Percentiles rank a stretch among this genome's conserved stretches.
Evolutionary conservation across 805 yeast species (phyloP).

Genomic region (Zygosaccharomyces rouxii): DNA sequence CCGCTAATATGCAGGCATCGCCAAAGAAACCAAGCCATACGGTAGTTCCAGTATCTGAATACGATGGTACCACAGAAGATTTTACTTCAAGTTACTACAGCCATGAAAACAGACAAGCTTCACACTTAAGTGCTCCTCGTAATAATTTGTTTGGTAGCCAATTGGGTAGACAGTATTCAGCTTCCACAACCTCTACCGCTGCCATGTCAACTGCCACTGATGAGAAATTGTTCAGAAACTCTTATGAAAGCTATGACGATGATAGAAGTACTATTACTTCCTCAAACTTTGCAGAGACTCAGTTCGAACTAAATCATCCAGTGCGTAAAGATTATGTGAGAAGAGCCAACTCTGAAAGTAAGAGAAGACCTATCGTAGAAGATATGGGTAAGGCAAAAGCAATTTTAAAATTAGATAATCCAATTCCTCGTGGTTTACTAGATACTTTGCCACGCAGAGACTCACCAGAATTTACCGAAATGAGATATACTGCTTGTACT

Average conservation of each 20-base stretch:
- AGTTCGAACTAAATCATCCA: conserved; percentile 36
- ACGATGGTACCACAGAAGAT: conserved; percentile 36
- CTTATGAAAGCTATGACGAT: conserved; percentile 49
- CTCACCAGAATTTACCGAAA: conserved; percentile 87
- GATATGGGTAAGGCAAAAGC: conserved; percentile 55
- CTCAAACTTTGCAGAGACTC: conserved; percentile 36
- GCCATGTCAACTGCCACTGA: conserved; percentile 22
- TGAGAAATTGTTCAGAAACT: conserved; percentile 43
- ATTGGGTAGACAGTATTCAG: conserved; percentile 20
- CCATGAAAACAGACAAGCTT: conserved; percentile 11
- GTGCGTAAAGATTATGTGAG: conserved; percentile 34
- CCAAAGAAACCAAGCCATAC: conserved; percentile 58
- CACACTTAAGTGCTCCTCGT: conserved; percentile 10
- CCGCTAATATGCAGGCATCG: conserved; percentile 64
- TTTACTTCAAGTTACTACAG: conserved; percentile 21
- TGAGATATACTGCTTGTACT: conserved; percentile 97
- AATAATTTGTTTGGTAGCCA: conserved; percentile 10
- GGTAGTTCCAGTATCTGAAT: conserved; percentile 44
- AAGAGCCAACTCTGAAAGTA: conserved; percentile 62
- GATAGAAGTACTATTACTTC: conserved; percentile 33
- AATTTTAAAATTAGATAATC: conserved; percentile 79
- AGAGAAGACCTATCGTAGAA: conserved; percentile 50
- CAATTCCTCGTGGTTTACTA: conserved; percentile 84
- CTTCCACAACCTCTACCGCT: conserved; percentile 27
- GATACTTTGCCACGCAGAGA: conserved; percentile 83